phyloP scores from a whole-genome alignment of 371 early-diverging fungal species.

The Mucor indicus region DNA sequence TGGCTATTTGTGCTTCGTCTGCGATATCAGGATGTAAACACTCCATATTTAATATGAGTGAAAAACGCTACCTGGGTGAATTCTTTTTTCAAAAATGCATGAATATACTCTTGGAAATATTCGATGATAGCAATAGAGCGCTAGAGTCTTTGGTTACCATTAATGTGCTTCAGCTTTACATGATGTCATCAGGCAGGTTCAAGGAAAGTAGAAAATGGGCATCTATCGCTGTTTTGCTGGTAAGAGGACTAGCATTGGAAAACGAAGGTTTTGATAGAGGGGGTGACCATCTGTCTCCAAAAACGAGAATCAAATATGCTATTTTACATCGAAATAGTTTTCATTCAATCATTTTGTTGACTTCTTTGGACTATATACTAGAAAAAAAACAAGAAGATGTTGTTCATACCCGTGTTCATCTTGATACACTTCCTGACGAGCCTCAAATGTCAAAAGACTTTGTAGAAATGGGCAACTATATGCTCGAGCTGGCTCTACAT shows the following conservation, averaged over 20 bases:
- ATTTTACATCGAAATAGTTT: constrained; percentile 9
- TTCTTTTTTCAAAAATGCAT: constrained; percentile 9
- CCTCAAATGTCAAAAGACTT: not conserved
- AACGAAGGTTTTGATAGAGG: too few species aligned
- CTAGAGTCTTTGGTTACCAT: constrained; percentile 10
- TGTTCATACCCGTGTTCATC: too few species aligned
- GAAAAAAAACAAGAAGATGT: too few species aligned
- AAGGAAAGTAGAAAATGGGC: constrained; percentile 8
- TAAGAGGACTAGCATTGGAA: not conserved
- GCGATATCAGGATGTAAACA: constrained; percentile 7
- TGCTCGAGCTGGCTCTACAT: not conserved
- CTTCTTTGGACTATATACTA: not conserved
- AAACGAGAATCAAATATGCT: constrained; percentile 3
- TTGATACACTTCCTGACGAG: constrained; percentile 18
- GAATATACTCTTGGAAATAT: constrained; percentile 9
- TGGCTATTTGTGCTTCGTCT: constrained; percentile 10
- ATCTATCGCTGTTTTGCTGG: not conserved
- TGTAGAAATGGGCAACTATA: constrained; percentile 1
- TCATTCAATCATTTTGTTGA: not conserved
- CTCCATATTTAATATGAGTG: constrained; percentile 3
- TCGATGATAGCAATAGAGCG: constrained; percentile 10
- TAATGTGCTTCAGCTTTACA: constrained; percentile 9
- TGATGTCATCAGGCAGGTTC: not conserved
- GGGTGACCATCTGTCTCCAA: too few species aligned
- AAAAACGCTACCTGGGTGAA: constrained; percentile 14